Percentiles rank a stretch among this genome's conserved stretches.
phyloP scores from a whole-genome alignment of 192 early-diverging fungal species.

The Geranomyces michiganensis region DNA sequence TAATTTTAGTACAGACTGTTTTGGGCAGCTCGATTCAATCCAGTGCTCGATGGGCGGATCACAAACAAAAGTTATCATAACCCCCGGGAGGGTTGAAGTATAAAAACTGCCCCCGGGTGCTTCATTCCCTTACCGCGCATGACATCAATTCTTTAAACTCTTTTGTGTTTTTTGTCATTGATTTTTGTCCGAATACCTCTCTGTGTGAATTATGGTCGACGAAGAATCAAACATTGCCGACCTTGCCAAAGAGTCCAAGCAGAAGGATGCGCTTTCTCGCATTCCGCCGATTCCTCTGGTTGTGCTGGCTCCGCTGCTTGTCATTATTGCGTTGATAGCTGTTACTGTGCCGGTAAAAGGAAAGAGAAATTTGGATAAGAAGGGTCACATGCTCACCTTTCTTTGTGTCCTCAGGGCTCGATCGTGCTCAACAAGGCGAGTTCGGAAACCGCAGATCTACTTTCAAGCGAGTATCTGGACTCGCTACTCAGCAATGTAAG shows the following conservation, averaged over 20 bases:
- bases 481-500: constrained; percentile 6
- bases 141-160: too few relatives aligned
- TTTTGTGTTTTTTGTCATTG: too few relatives aligned
- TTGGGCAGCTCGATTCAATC: too few relatives aligned
- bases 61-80: too few relatives aligned
- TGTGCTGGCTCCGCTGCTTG: constrained; percentile 9
- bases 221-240: background rate
- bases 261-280: background rate
- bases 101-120: too few relatives aligned
- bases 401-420: constrained; percentile 2
- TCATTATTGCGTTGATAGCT: background rate
- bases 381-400: background rate
- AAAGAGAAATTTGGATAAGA: background rate
- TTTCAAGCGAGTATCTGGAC: background rate
- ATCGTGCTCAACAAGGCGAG: constrained; percentile 17
- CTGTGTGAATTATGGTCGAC: too few relatives aligned
- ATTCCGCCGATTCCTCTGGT: constrained; percentile 10
- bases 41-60: too few relatives aligned
- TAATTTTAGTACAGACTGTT: too few relatives aligned
- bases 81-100: too few relatives aligned
- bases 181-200: too few relatives aligned
- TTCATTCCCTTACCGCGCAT: too few relatives aligned
- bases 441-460: background rate
- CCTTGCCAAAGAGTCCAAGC: constrained; percentile 10
- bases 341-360: constrained; percentile 14